phyloP scores from a whole-genome alignment of 2,329 filamentous ascomycete species.

The Trichoderma endophyticum region DNA sequence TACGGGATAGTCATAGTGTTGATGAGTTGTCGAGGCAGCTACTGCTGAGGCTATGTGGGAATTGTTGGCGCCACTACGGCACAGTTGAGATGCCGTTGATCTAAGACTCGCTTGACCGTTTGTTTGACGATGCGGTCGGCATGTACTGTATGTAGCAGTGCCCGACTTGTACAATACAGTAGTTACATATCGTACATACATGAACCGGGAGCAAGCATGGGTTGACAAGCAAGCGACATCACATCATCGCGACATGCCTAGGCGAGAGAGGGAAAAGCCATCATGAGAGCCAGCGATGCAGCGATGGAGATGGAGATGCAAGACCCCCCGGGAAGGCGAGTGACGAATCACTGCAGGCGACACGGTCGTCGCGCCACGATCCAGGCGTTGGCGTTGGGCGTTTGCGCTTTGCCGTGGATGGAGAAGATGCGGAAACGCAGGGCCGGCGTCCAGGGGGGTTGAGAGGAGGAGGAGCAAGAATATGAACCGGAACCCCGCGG shows the following conservation, averaged over 20 bases:
- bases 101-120: background rate
- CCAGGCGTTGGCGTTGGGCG: background rate
- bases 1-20: background rate
- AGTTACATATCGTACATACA: background rate
- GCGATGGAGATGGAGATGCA: background rate
- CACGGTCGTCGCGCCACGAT: background rate
- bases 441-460: background rate
- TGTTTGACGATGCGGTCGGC: background rate
- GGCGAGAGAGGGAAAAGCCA: background rate
- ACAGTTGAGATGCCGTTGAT: background rate
- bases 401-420: background rate
- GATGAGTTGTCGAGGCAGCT: background rate
- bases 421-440: constrained; percentile 7
- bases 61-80: background rate
- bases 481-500: background rate
- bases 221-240: background rate
- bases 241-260: constrained; percentile 10
- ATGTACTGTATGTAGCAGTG: background rate
- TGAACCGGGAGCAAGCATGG: background rate
- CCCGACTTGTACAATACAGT: background rate
- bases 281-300: background rate
- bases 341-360: background rate
- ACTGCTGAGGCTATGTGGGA: background rate
- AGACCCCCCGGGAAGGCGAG: background rate
- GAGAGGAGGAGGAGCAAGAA: background rate